Evolutionary conservation across 805 yeast species (phyloP).

Genomic region (Myxozyma lipomycoides): DNA sequence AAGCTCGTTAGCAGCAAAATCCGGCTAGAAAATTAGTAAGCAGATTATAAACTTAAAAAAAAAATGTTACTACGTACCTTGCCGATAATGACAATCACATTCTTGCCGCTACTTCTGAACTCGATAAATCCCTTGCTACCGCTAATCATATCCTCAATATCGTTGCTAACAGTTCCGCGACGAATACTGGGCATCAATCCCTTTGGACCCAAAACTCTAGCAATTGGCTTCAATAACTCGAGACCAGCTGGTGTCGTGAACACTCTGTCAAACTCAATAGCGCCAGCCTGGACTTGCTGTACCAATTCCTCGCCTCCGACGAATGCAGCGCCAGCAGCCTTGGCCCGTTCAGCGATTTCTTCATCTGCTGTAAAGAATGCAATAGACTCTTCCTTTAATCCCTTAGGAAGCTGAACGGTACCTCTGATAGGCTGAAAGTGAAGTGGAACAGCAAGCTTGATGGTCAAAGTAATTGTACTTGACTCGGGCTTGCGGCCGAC

Average conservation of each 20-base stretch:
- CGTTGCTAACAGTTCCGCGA: conserved; percentile 65
- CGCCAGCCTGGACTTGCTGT: conserved; percentile 54
- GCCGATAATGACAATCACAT: conserved; percentile 7
- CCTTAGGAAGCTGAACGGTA: conserved; percentile 64
- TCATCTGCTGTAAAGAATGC: conserved; percentile 63
- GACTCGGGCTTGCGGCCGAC: conserved; percentile 76
- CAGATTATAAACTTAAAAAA: neutral
- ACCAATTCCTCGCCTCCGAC: conserved; percentile 75
- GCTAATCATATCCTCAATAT: conserved; percentile 7
- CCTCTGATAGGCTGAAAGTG: conserved; percentile 78
- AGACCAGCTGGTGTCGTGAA: conserved; percentile 82
- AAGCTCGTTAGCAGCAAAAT: conserved; percentile 9
- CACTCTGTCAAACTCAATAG: conserved; percentile 62
- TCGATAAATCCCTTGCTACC: conserved; percentile 7
- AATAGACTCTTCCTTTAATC: conserved; percentile 60
- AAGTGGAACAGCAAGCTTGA: conserved; percentile 63
- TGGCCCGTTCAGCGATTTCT: conserved; percentile 51
- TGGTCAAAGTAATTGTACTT: conserved; percentile 64
- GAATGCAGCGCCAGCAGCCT: conserved; percentile 54
- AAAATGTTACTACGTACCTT: conserved; percentile 9
- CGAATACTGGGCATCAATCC: conserved; percentile 85
- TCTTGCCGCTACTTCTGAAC: conserved; percentile 8
- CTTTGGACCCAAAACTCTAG: conserved; percentile 80
- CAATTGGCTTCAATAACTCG: conserved; percentile 57
- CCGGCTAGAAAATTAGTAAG: conserved; percentile 1